Percentiles rank a stretch among this genome's conserved stretches.
Conservation (phyloP, 1,139 yeast species). For the Saccharomycopsis crataegensis region DNA sequence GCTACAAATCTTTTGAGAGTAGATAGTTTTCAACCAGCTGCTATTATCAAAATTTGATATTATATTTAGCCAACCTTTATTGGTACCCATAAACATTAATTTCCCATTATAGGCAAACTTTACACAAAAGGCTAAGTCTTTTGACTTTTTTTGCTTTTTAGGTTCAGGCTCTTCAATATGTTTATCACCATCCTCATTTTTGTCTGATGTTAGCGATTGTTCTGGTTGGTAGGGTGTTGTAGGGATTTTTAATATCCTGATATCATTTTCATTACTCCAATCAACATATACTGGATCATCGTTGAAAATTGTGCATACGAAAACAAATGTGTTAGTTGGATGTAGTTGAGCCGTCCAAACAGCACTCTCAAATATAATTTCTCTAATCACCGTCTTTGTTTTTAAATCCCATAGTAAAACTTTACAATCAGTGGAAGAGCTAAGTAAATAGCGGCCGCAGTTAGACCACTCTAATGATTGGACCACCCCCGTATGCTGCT, state of each 20-base stretch:
- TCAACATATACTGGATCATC: slow-evolving; percentile 54
- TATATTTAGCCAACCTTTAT: slow-evolving; percentile 69
- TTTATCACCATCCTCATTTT: slow-evolving; percentile 1
- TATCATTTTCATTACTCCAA: slow-evolving; percentile 31
- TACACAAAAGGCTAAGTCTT: slow-evolving; percentile 31
- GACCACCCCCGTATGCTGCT: slow-evolving; percentile 60
- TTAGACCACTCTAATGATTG: slow-evolving; percentile 75
- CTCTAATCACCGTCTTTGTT: slow-evolving; percentile 36
- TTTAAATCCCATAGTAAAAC: slow-evolving; percentile 75
- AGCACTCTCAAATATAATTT: slow-evolving; percentile 56
- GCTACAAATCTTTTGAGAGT: slow-evolving; percentile 49
- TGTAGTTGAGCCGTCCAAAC: slow-evolving; percentile 62
- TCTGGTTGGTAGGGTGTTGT: slow-evolving; percentile 29
- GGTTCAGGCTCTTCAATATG: slow-evolving; percentile 20
- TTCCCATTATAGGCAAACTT: slow-evolving; percentile 40
- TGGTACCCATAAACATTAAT: slow-evolving; percentile 66
- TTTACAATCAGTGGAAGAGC: slow-evolving; percentile 82
- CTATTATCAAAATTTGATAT: slow-evolving; percentile 17
- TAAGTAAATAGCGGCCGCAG: slow-evolving; percentile 63
- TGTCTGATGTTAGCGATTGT: slow-evolving; percentile 1
- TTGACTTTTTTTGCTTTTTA: slow-evolving; percentile 24
- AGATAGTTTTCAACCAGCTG: slow-evolving; percentile 29
- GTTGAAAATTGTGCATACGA: slow-evolving; percentile 43
- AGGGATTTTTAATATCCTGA: slow-evolving; percentile 27
- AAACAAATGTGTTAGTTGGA: slow-evolving; percentile 39